These are phyloP conservation scores for Chlorella sp. DNA, from an alignment of 139 green algal genomes.

Conservation along the genomic window DNA sequence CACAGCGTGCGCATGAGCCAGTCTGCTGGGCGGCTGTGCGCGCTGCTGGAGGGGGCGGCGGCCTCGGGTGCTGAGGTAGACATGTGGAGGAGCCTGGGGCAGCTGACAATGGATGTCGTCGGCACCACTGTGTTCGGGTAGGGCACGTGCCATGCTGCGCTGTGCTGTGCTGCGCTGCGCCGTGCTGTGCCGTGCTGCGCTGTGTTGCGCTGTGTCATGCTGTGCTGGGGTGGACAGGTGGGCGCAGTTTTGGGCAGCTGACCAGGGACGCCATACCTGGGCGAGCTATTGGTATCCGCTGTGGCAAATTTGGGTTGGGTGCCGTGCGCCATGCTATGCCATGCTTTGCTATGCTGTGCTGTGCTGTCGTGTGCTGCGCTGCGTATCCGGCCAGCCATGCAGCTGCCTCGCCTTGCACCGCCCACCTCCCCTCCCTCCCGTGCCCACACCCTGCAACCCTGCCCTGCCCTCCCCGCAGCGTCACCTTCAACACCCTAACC, in stretches of 20 bases:
- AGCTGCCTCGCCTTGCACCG: background rate
- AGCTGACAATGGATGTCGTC: background rate
- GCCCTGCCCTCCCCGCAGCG: background rate
- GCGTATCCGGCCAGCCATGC: background rate
- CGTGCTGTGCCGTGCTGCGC: background rate
- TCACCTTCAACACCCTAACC: background rate
- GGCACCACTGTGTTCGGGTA: background rate
- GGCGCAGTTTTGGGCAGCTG: too few relatives aligned
- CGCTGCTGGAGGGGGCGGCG: background rate
- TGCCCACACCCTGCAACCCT: background rate
- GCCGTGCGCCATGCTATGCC: too few relatives aligned
- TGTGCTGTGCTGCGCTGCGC: background rate
- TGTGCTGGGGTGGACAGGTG: background rate
- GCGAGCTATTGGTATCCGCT: too few relatives aligned
- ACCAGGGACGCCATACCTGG: too few relatives aligned
- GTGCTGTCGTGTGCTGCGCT: background rate
- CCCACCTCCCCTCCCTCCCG: background rate
- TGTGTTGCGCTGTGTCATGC: background rate
- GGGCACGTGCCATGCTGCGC: background rate
- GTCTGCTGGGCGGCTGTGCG: background rate
- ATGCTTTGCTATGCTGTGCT: too few relatives aligned
- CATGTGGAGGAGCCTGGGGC: background rate
- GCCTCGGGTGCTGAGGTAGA: background rate
- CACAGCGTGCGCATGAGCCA: background rate
- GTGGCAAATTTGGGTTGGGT: too few relatives aligned